Evolutionary conservation across 2,329 filamentous ascomycete species (phyloP), one percentile per base, ranked within the genome.

Genomic region (Aspergillus transmontanensis): DNA sequence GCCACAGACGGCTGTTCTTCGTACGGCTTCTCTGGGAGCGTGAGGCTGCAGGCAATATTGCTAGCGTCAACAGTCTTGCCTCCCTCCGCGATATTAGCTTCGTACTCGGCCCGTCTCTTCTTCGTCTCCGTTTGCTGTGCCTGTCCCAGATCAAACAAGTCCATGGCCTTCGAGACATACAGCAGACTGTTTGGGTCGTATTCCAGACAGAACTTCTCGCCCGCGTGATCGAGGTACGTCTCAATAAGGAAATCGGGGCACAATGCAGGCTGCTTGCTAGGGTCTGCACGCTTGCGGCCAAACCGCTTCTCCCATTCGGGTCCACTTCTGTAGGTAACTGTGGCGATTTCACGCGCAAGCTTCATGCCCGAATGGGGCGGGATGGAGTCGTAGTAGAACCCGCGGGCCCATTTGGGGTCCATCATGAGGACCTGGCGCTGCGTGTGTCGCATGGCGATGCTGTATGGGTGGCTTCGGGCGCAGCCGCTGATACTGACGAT

Each of bases 81-180:
- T 6, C 82, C 82, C 1, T 83, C 81, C 26, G 85, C 82, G 2
- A 94, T 79, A 57, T 86, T 85, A 51, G 81, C 78, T 64, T 85
- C 80, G 55, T 90, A 88, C 60, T 87, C 83, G 16, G 84, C 82
- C 19, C 94, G 84, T 32, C 93, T 86, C 36, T 82, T 73, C 23
- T 82, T 82, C 2, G 91, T 87, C 23, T 85, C 87, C 4, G 81
- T 78, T 74, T 94, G 92, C 73, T 90, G 89, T 46, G 87, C 85
- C 55, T 83, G 82, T 28, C 95, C 93, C 0, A 99, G 86, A 72
- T 99, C 95, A 76, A 99, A 99, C 14, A 99, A 84, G 75, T 99
- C 95, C 95, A 99, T 99, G 6, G 95, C 95, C 80, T 99, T 99
- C 77, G 93, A 96, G 61, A 99, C 92, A 77, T 99, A 99, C 2